phyloP scores from a whole-genome alignment of 768 basidiomycete species.

The Auricularia heimuer region DNA sequence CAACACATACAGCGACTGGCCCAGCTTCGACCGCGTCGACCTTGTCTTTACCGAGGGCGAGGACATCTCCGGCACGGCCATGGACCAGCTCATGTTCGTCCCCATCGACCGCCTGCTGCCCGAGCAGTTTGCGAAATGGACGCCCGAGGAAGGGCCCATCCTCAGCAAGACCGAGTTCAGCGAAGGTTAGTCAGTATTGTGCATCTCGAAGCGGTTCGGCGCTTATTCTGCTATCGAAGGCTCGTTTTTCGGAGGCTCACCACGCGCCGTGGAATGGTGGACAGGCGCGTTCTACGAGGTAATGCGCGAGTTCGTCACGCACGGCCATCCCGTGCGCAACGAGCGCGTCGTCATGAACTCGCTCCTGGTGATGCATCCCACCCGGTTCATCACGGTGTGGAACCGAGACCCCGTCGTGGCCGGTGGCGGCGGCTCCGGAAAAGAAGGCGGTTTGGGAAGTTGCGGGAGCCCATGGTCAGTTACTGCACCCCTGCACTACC shows the following conservation, averaged over 20 bases:
- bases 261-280: constrained; percentile 37
- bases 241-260: constrained; percentile 48
- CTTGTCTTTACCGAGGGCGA: constrained; percentile 31
- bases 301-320: constrained; percentile 40
- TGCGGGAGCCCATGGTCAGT: background rate
- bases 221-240: constrained; percentile 16
- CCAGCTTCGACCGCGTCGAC: constrained; percentile 30
- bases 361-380: constrained; percentile 35
- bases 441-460: background rate
- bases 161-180: constrained; percentile 29
- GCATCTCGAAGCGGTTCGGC: background rate
- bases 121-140: constrained; percentile 28
- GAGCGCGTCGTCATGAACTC: constrained; percentile 47
- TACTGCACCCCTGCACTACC: background rate
- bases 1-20: constrained; percentile 39
- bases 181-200: constrained; percentile 30
- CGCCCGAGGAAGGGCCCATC: constrained; percentile 37
- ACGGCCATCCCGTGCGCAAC: constrained; percentile 41
- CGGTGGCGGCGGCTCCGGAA: background rate
- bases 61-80: constrained; percentile 16
- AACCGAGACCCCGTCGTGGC: constrained; percentile 15
- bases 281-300: constrained; percentile 35
- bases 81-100: constrained; percentile 41
- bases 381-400: constrained; percentile 38
- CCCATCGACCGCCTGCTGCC: constrained; percentile 32